These are phyloP conservation scores for Cochlearia excelsa DNA, from an alignment of 345 rosid species.

Conservation along the genomic window DNA sequence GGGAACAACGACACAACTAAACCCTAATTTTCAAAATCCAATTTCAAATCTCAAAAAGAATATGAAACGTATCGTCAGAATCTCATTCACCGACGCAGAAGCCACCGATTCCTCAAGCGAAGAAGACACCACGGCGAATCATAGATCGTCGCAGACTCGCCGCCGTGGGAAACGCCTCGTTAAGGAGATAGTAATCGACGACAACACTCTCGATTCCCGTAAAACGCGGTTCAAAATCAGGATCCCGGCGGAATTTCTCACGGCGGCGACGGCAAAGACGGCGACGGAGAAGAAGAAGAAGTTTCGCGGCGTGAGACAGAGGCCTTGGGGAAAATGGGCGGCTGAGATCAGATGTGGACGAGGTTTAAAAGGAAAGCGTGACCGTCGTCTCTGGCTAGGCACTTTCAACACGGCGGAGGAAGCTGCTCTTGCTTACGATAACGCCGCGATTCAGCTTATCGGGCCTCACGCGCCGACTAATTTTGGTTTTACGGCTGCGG, in stretches of 20 bases:
- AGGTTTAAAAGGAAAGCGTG: slow-evolving; percentile 31
- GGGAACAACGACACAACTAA: neutral
- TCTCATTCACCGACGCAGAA: slow-evolving; percentile 45
- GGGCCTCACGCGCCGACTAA: slow-evolving; percentile 54
- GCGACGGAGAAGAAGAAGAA: slow-evolving; percentile 32
- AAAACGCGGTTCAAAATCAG: slow-evolving; percentile 27
- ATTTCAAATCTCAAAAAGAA: neutral
- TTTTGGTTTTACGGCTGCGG: slow-evolving; percentile 37
- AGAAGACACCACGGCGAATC: slow-evolving; percentile 18
- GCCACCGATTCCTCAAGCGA: slow-evolving; percentile 53
- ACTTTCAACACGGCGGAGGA: slow-evolving; percentile 57
- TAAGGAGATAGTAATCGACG: slow-evolving; percentile 34
- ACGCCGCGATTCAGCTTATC: slow-evolving; percentile 47
- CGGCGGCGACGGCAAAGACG: slow-evolving; percentile 1
- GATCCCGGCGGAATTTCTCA: slow-evolving; percentile 29
- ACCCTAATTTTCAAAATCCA: slow-evolving; percentile 15
- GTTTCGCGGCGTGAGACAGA: slow-evolving; percentile 56
- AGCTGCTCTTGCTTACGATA: slow-evolving; percentile 55
- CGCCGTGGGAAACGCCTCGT: slow-evolving; percentile 45
- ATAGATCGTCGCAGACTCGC: slow-evolving; percentile 1
- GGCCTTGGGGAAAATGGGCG: slow-evolving; percentile 66
- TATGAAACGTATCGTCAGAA: slow-evolving; percentile 39
- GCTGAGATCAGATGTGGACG: slow-evolving; percentile 56
- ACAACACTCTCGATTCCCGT: slow-evolving; percentile 7
- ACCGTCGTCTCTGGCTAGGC: slow-evolving; percentile 57